phyloP scores from a whole-genome alignment of 2,329 filamentous ascomycete genomes.

The Trichoderma polysporum region DNA sequence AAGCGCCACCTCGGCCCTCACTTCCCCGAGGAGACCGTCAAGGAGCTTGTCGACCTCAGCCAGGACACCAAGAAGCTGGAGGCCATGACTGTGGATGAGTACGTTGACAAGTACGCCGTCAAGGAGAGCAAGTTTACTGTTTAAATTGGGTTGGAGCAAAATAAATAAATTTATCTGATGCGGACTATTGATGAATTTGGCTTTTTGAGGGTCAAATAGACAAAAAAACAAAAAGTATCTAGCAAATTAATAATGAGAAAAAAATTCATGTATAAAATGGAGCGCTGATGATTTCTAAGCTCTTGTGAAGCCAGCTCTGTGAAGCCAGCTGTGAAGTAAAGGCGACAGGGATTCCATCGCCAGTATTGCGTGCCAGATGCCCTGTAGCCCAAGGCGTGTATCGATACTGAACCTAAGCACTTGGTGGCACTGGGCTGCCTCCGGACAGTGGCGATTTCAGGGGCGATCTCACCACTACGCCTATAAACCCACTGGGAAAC shows the following conservation, averaged over 20 bases:
- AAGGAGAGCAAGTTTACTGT: slow-evolving; percentile 60
- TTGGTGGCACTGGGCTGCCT: slow-evolving; percentile 1
- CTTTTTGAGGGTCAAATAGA: not conserved
- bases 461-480: not conserved
- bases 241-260: not conserved
- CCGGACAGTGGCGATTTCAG: slow-evolving; percentile 2
- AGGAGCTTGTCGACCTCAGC: slow-evolving; percentile 79
- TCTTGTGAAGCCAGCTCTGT: not conserved
- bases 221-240: not conserved
- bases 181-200: not conserved
- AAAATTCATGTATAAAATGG: no score
- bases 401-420: not conserved
- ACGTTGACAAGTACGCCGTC: slow-evolving; percentile 77
- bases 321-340: no score
- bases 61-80: slow-evolving; percentile 74
- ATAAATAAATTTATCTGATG: not conserved
- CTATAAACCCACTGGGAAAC: not conserved
- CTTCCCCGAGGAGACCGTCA: slow-evolving; percentile 72
- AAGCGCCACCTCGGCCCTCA: slow-evolving; percentile 87
- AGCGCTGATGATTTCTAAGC: not conserved
- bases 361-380: not conserved
- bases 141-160: not conserved
- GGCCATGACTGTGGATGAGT: slow-evolving; percentile 82
- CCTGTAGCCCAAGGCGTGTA: not conserved
- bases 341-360: no score